Base-by-base conservation (phyloP, 768 basidiomycete genomes). In the Boletus vinaceobasis region DNA sequence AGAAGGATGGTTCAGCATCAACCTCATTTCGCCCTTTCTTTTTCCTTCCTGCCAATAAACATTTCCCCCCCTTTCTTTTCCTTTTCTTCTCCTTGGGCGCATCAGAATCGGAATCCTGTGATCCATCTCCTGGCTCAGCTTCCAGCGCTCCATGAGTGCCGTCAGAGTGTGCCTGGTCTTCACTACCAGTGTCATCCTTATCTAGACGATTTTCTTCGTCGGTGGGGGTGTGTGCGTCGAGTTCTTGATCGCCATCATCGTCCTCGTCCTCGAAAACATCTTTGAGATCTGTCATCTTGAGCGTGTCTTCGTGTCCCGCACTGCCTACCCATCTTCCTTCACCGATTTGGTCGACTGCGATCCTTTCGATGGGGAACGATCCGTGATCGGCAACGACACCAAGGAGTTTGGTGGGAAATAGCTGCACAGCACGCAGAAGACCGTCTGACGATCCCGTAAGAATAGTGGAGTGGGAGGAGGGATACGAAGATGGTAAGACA, bases 361-460 rank as follows among this genome's bases (percentile, higher is more conserved):
- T 85, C 26, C 92, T 82, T 71, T 98, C 95, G 46, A 98, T 83
- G 7, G 95, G 94, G 73, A 90, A 93, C 56, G 92, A 88, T 5
- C 90, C 92, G 61, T 97, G 95, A 60, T 94, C 90, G 13, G 88
- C 88, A 38, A 98, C 86, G 46, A 95, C 86, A 19, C 95, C 95
- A 42, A 96, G 74, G 32, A 98, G 78, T 66, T 92, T 91, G 51
- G 90, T 94, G 1, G 95, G 95, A 53, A 95, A 78, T 35, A 97
- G 76, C 64, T 94, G 83, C 3, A 95, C 87, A 15, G 90, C 90
- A 43, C 94, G 84, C 39, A 98, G 78, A 64, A 92, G 79, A 0
- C 95, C 95, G 67, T 98, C 94, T 7, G 93, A 93, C 0, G 93
- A 96, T 7, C 94, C 93, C 1, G 93, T 93, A 2, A 94, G 79